Evolutionary conservation across 2,329 filamentous ascomycete species (phyloP).

Genomic region (Escovopsis weberi): DNA sequence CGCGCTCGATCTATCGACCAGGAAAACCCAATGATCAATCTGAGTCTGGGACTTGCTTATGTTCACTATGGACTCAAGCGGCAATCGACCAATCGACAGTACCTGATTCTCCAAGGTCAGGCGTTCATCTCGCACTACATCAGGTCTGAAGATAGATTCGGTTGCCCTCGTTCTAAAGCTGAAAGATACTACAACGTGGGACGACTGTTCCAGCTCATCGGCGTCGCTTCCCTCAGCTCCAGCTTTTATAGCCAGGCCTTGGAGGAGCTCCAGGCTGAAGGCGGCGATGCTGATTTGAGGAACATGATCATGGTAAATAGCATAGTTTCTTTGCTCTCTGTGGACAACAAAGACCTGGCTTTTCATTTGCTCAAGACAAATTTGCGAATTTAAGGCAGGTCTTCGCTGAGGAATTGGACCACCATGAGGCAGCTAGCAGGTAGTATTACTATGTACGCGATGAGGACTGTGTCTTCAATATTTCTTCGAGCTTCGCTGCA

Average conservation of each 20-base stretch:
- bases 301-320: constrained; percentile 19
- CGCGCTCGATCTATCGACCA: constrained; percentile 62
- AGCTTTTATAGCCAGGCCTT: constrained; percentile 46
- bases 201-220: constrained; percentile 23
- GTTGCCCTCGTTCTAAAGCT: constrained; percentile 8
- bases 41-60: constrained; percentile 72
- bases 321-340: constrained; percentile 16
- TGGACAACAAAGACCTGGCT: constrained; percentile 15
- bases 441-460: too few relatives aligned
- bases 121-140: constrained; percentile 49
- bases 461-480: too few relatives aligned
- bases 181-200: constrained; percentile 26
- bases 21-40: constrained; percentile 60
- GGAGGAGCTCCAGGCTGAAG: constrained; percentile 3
- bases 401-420: too few relatives aligned
- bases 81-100: constrained; percentile 80
- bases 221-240: constrained; percentile 41
- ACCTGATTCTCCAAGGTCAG: constrained; percentile 71
- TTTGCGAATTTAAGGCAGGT: constrained; percentile 9
- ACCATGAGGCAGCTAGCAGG: too few relatives aligned
- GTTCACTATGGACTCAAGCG: constrained; percentile 82
- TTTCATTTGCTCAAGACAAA: constrained; percentile 14
- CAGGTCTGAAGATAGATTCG: constrained; percentile 6
- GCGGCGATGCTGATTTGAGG: constrained; percentile 11
- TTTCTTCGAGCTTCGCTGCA: too few relatives aligned